These are phyloP conservation scores for Lentinula novae-zelandiae DNA, from an alignment of 1,284 basidiomycete genomes.

Conservation along the genomic window DNA sequence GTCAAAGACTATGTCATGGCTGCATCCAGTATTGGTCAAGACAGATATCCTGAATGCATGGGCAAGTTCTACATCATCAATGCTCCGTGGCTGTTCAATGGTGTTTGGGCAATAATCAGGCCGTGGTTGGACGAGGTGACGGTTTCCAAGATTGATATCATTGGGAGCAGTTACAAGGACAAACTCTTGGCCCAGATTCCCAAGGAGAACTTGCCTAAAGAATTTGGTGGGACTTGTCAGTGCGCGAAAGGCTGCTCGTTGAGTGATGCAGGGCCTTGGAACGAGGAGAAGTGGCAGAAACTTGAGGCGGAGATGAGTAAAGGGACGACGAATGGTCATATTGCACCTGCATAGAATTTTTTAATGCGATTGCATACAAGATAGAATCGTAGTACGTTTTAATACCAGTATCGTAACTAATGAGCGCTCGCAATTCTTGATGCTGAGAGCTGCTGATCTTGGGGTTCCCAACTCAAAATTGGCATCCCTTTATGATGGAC, in stretches of 20 bases:
- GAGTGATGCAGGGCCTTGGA: conserved; percentile 95
- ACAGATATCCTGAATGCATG: conserved; percentile 93
- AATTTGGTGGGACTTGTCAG: conserved; percentile 82
- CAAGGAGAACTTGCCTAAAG: conserved; percentile 77
- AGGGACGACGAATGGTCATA: background rate
- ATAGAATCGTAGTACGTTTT: background rate
- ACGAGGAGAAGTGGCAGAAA: conserved; percentile 30
- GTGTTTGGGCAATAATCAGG: conserved; percentile 89
- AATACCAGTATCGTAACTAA: background rate
- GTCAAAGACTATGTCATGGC: conserved; percentile 90
- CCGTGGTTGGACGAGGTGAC: conserved; percentile 96
- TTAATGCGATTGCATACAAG: too few species aligned
- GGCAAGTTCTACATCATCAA: conserved; percentile 97
- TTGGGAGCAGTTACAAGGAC: conserved; percentile 64
- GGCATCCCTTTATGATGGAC: too few species aligned
- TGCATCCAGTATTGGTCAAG: conserved; percentile 83
- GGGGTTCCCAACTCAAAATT: too few species aligned
- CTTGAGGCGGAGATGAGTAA: conserved; percentile 7
- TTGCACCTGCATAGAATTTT: background rate
- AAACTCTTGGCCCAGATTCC: conserved; percentile 80
- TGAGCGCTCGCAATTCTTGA: too few species aligned
- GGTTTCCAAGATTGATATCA: conserved; percentile 87
- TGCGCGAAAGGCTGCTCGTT: conserved; percentile 83
- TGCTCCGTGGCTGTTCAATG: conserved; percentile 88
- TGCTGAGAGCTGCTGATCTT: too few species aligned